These are phyloP conservation scores for Lentinula raphanica DNA, from an alignment of 768 basidiomycete species.

Conservation along the genomic window DNA sequence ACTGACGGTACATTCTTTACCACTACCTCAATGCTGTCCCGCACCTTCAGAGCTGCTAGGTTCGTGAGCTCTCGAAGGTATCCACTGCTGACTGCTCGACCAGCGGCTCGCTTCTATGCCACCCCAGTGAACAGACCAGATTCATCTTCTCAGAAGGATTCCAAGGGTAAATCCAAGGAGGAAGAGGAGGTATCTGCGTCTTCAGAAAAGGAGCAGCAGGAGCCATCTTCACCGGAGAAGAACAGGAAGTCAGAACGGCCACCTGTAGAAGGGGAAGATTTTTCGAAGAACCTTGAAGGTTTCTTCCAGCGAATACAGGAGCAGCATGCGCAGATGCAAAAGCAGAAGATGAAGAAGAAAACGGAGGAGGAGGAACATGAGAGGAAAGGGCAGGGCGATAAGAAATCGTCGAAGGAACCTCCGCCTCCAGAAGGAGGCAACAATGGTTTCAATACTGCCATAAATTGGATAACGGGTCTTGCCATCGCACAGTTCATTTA, in stretches of 20 bases:
- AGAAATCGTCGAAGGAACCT: slow-evolving; percentile 35
- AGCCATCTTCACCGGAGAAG: slow-evolving; percentile 4
- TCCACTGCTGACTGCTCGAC: slow-evolving; percentile 20
- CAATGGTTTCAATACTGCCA: slow-evolving; percentile 51
- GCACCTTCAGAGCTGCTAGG: slow-evolving; percentile 50
- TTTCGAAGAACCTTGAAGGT: slow-evolving; percentile 69
- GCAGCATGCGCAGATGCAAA: slow-evolving; percentile 30
- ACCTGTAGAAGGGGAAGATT: slow-evolving; percentile 23
- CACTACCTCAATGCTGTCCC: slow-evolving; percentile 51
- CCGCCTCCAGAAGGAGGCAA: slow-evolving; percentile 35
- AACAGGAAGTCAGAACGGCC: slow-evolving; percentile 8
- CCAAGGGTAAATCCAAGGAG: slow-evolving; percentile 29
- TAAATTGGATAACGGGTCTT: slow-evolving; percentile 49
- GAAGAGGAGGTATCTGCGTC: slow-evolving; percentile 17
- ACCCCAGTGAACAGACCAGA: slow-evolving; percentile 36
- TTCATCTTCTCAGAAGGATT: slow-evolving; percentile 20
- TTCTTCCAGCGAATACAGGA: slow-evolving; percentile 70
- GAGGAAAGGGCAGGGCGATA: slow-evolving; percentile 16
- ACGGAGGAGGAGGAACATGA: slow-evolving; percentile 23
- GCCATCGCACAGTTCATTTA: slow-evolving; percentile 64
- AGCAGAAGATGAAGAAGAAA: slow-evolving; percentile 22
- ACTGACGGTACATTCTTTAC: slow-evolving; percentile 13
- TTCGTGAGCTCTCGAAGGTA: slow-evolving; percentile 37
- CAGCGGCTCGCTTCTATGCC: slow-evolving; percentile 38
- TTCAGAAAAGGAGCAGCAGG: slow-evolving; percentile 5